A percentile compares a stretch with the other conserved stretches of the same genome.
Evolutionary conservation across 139 green algal genomes (phyloP).

Genomic region (Haematococcus sp.): DNA sequence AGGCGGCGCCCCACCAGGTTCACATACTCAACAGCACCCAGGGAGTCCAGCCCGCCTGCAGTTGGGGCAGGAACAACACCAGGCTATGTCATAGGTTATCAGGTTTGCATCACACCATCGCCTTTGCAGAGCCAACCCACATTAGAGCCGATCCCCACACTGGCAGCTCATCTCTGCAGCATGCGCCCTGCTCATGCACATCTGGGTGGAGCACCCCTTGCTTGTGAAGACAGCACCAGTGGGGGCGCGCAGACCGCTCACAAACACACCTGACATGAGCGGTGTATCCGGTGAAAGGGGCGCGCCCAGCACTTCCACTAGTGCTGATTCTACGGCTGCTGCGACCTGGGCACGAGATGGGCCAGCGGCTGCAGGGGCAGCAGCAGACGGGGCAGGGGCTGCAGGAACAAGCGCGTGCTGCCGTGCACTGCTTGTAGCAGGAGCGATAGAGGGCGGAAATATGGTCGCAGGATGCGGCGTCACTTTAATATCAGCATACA

Average conservation of each 20-base stretch:
- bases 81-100: no score
- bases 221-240: no score
- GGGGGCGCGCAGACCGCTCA: no score
- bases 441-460: no score
- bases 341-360: background rate
- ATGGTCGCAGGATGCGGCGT: background rate
- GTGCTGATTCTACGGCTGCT: conserved; percentile 33
- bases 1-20: conserved; percentile 56
- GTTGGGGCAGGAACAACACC: no score
- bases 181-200: conserved; percentile 10
- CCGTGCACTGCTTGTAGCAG: no score
- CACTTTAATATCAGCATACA: background rate
- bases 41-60: conserved; percentile 73
- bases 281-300: conserved; percentile 49
- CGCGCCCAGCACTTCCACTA: conserved; percentile 59
- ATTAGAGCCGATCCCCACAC: no score
- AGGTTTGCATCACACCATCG: no score
- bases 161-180: no score
- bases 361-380: conserved; percentile 1
- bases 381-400: background rate
- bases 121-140: no score
- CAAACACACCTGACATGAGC: conserved; percentile 74
- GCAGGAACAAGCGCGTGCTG: no score
- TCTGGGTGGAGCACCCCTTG: no score
- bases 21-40: conserved; percentile 77